Evolutionary conservation across 495 filamentous ascomycete genomes (phyloP), one percentile per base, ranked within the genome.

Genomic region (Aspergillus egyptiacus): DNA sequence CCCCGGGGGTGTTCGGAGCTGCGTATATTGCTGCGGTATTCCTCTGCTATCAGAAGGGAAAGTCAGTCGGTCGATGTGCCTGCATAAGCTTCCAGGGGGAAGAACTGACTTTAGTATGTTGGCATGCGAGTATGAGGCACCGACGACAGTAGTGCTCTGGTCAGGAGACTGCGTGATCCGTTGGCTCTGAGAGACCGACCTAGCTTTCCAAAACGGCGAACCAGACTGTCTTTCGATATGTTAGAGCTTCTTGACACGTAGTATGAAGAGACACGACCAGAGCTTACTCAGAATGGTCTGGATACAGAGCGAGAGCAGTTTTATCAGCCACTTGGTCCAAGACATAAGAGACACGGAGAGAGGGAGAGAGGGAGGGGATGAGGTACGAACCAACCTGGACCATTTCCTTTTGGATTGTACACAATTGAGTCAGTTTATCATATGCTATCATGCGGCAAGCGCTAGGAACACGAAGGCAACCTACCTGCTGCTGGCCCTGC

Each of bases 91-190:
- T 19, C 24, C 6, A 42, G 41, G 24, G n/a, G n/a, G n/a, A 18
- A 3, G 30, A 39, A 90, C 90, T 52, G 86, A 85, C 67, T 91
- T 93, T 50, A 95, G 73, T 57, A 95, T 88, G 69, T 95, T 90
- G 25, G 90, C 86, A 69, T 98, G 94, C 30, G 93, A 97, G 65
- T 98, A 98, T 36, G 91, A 84, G 44, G 93, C 93, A 46, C 93
- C 93, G 34, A 96, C 83, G n/a, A 98, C 87, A 28, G 89, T 79
- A 49, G 77, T n/a, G n/a, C n/a, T 84, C 20, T 79, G 70, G 45
- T 91, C 87, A 62, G 80, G 72, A 32, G 71, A 66, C 60, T 76
- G 83, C 5, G 71, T 57, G 11, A 61, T 55, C 48, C 59, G 58
- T 56, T 69, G 68, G 42, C 63, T 73, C 17, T 65, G 51, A 27